These are phyloP conservation scores for Hibiscus mutabilis DNA, from an alignment of 345 rosid genomes.

Conservation along the genomic window DNA sequence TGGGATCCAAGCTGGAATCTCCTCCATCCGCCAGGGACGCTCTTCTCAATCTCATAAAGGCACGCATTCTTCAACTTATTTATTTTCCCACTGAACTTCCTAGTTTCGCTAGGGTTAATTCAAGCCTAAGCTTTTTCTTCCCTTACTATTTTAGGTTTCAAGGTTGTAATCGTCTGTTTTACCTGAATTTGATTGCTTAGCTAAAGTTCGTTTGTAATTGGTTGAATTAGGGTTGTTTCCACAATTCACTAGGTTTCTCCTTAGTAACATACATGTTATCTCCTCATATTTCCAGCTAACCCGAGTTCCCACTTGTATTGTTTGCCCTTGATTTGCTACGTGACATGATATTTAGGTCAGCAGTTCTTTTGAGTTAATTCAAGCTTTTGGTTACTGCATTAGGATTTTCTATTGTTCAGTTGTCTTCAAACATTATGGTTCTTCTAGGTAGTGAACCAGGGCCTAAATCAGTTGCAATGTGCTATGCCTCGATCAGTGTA, in stretches of 20 bases:
- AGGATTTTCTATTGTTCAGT: background rate
- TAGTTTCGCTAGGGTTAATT: too few relatives aligned
- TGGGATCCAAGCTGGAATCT: slow-evolving; percentile 83
- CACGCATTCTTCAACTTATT: slow-evolving; percentile 21
- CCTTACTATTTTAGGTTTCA: background rate
- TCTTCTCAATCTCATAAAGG: slow-evolving; percentile 82
- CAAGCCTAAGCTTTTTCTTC: background rate
- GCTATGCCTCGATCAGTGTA: background rate
- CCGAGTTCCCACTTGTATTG: background rate
- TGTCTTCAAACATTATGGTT: slow-evolving; percentile 1
- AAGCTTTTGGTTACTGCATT: background rate
- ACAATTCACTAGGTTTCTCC: background rate
- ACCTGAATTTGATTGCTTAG: background rate
- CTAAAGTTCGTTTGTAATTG: background rate
- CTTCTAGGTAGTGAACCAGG: background rate
- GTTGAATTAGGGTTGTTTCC: slow-evolving; percentile 22
- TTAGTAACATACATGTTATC: background rate
- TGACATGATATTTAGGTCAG: background rate
- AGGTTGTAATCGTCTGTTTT: background rate
- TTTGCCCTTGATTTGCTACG: background rate
- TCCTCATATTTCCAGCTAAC: background rate
- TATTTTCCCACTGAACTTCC: background rate
- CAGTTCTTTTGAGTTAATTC: background rate
- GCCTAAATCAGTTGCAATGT: background rate
- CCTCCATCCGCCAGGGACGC: slow-evolving; percentile 70